These are phyloP conservation scores for Tuber umbilicatum DNA, from an alignment of 495 filamentous ascomycete genomes.

Conservation along the genomic window DNA sequence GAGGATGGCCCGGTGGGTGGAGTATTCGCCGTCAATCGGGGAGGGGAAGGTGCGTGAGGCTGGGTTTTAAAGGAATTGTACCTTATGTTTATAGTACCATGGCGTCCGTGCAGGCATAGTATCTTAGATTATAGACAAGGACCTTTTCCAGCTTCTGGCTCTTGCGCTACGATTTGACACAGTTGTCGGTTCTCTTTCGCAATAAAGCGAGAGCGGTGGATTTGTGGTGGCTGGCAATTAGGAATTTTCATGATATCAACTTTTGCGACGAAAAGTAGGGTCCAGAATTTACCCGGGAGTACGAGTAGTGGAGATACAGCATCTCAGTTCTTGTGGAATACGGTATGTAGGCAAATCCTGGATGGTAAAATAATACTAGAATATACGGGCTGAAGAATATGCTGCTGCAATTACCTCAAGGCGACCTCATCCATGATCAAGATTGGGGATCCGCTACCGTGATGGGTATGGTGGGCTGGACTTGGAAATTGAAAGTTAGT, in stretches of 20 bases:
- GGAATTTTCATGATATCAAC: not conserved
- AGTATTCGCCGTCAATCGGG: slow-evolving; percentile 51
- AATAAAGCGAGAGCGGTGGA: not conserved
- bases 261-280: not conserved
- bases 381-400: not conserved
- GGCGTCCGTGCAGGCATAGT: not conserved
- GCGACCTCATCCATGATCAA: not conserved
- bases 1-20: slow-evolving; percentile 69
- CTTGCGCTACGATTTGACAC: not conserved
- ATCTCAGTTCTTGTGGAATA: not conserved
- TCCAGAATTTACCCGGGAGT: not conserved
- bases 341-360: not conserved
- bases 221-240: not conserved
- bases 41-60: slow-evolving; percentile 25
- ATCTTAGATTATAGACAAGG: not conserved
- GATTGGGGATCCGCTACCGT: not conserved
- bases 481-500: no score
- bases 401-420: no score
- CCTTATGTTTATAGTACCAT: not conserved
- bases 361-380: not conserved
- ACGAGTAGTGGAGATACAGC: not conserved
- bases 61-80: slow-evolving; percentile 20
- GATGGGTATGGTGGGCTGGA: no score
- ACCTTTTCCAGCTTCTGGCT: not conserved
- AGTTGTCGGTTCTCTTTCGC: not conserved